phyloP scores from a whole-genome alignment of 192 early-diverging fungal species.

The Geranomyces variabilis region DNA sequence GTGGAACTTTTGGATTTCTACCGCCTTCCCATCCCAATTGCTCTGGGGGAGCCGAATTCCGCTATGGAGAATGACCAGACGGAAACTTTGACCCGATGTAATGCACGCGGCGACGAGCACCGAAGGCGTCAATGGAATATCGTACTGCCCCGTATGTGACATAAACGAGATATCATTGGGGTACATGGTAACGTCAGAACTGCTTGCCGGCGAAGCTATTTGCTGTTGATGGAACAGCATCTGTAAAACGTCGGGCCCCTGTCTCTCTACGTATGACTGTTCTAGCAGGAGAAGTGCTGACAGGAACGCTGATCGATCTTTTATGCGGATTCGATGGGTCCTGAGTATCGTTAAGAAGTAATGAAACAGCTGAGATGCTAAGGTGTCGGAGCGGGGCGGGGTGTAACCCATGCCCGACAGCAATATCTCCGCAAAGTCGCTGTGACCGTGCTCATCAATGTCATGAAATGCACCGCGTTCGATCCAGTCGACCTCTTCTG shows the following conservation, averaged over 20 bases:
- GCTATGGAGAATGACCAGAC: no score
- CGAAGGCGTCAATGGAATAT: background rate
- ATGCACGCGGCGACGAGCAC: background rate
- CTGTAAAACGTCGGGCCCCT: background rate
- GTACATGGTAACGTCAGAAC: background rate
- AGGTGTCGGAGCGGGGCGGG: no score
- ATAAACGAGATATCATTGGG: background rate
- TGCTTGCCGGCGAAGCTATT: background rate
- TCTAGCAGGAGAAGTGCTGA: background rate
- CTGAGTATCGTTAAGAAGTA: background rate
- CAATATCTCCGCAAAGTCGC: background rate
- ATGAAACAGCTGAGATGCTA: background rate
- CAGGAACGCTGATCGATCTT: slow-evolving; percentile 1
- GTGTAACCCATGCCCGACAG: background rate
- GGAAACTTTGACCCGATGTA: background rate
- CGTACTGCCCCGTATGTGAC: slow-evolving; percentile 8
- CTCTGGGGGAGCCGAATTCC: background rate
- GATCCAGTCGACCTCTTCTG: no score
- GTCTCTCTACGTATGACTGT: no score
- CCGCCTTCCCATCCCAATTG: background rate
- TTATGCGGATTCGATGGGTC: slow-evolving; percentile 9
- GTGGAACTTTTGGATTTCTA: background rate
- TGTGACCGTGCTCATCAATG: slow-evolving; percentile 6
- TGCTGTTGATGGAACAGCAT: background rate
- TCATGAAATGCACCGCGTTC: slow-evolving; percentile 8